Evolutionary conservation across 1,284 basidiomycete genomes (phyloP).

Genomic region (Trichosporon coremiiforme): DNA sequence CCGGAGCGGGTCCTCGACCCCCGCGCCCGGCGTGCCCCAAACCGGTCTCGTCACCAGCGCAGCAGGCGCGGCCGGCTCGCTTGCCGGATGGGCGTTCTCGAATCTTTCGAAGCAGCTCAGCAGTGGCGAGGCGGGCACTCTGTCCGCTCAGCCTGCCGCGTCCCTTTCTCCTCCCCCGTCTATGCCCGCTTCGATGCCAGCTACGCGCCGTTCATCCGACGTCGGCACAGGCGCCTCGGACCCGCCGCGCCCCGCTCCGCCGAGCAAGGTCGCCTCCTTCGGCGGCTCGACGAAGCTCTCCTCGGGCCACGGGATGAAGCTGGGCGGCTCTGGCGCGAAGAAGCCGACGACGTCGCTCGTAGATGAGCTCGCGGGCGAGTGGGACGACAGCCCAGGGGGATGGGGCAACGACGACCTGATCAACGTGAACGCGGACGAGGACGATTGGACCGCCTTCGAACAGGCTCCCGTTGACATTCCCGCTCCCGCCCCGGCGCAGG

Average conservation of each 20-base stretch:
- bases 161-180: slow-evolving; percentile 24
- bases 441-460: slow-evolving; percentile 90
- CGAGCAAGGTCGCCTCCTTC: slow-evolving; percentile 23
- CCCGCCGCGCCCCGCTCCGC: too few relatives aligned
- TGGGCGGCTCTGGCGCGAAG: slow-evolving; percentile 61
- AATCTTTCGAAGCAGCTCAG: slow-evolving; percentile 79
- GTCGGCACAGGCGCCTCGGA: too few relatives aligned
- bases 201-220: neutral
- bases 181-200: neutral
- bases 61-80: slow-evolving; percentile 81
- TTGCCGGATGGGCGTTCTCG: slow-evolving; percentile 93
- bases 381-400: slow-evolving; percentile 57
- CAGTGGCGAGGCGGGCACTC: slow-evolving; percentile 69
- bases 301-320: slow-evolving; percentile 63
- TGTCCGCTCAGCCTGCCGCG: slow-evolving; percentile 54
- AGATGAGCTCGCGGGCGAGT: slow-evolving; percentile 62
- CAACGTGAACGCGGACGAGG: slow-evolving; percentile 77
- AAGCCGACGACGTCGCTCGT: slow-evolving; percentile 55
- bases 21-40: slow-evolving; percentile 37
- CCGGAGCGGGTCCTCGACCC: neutral
- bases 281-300: slow-evolving; percentile 3
- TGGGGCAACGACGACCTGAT: slow-evolving; percentile 70
- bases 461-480: slow-evolving; percentile 60
- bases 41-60: slow-evolving; percentile 76
- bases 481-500: slow-evolving; percentile 44